These are phyloP conservation scores for Diaporthe vexans DNA, from an alignment of 2,329 filamentous ascomycete genomes.

Conservation along the genomic window DNA sequence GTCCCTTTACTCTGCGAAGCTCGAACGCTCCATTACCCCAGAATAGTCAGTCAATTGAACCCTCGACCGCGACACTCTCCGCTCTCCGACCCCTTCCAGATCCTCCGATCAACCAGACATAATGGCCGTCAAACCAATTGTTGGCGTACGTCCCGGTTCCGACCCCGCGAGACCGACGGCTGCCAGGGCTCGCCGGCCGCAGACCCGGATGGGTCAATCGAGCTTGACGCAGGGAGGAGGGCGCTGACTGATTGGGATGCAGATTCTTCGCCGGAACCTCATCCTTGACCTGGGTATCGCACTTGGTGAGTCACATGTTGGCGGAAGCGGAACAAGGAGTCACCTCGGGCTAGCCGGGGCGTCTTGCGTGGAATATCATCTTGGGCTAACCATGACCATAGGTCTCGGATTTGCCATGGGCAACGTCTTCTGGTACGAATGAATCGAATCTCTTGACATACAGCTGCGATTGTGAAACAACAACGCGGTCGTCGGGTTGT, in stretches of 20 bases:
- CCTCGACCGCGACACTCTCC: slow-evolving; percentile 38
- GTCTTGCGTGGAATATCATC: neutral
- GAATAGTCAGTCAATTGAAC: slow-evolving; percentile 30
- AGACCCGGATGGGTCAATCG: slow-evolving; percentile 6
- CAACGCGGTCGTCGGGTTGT: neutral
- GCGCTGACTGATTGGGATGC: slow-evolving; percentile 50
- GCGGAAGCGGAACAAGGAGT: neutral
- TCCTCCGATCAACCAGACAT: slow-evolving; percentile 47
- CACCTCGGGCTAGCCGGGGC: neutral
- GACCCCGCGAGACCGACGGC: neutral
- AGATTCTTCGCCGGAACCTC: slow-evolving; percentile 74
- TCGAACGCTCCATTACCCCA: slow-evolving; percentile 32
- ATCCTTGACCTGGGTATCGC: slow-evolving; percentile 69
- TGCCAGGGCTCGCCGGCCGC: neutral
- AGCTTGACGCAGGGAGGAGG: slow-evolving; percentile 19
- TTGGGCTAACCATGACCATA: slow-evolving; percentile 55
- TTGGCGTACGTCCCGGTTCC: slow-evolving; percentile 66
- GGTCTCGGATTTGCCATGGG: slow-evolving; percentile 68
- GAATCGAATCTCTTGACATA: neutral
- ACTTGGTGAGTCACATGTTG: slow-evolving; percentile 61
- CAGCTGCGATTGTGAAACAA: neutral
- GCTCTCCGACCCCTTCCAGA: slow-evolving; percentile 37
- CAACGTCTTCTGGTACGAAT: slow-evolving; percentile 70
- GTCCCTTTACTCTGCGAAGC: slow-evolving; percentile 22
- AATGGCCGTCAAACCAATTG: slow-evolving; percentile 71